phyloP scores from a whole-genome alignment of 345 rosid species.

The Rhizophora apiculata region DNA sequence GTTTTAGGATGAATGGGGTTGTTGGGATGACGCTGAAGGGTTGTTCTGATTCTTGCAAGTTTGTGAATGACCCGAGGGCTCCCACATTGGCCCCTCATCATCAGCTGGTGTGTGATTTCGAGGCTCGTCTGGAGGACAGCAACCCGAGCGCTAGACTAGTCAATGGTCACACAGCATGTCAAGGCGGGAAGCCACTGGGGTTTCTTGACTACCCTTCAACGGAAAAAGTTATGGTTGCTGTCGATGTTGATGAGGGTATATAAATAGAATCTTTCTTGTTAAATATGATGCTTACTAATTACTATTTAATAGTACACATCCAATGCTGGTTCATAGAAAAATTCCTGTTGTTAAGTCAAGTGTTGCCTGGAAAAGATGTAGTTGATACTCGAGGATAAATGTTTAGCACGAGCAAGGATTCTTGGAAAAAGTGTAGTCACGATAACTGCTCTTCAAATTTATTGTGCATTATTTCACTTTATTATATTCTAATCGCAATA shows the following conservation, averaged over 20 bases:
- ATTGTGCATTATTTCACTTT: too few relatives aligned
- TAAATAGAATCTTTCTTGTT: background rate
- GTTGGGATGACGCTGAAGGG: slow-evolving; percentile 40
- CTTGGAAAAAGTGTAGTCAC: too few relatives aligned
- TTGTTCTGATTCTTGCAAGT: slow-evolving; percentile 39
- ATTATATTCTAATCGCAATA: too few relatives aligned
- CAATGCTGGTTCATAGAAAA: too few relatives aligned
- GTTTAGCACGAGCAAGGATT: too few relatives aligned
- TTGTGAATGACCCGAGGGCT: slow-evolving; percentile 36
- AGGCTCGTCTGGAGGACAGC: slow-evolving; percentile 42
- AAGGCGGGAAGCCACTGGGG: slow-evolving; percentile 42
- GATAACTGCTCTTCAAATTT: too few relatives aligned
- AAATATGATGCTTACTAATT: too few relatives aligned
- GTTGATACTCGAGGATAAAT: too few relatives aligned
- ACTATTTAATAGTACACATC: too few relatives aligned
- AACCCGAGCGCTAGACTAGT: slow-evolving; percentile 29
- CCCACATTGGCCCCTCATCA: slow-evolving; percentile 43
- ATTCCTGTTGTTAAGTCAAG: too few relatives aligned
- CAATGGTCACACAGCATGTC: slow-evolving; percentile 37
- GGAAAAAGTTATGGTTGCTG: slow-evolving; percentile 77
- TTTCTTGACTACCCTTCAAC: slow-evolving; percentile 33
- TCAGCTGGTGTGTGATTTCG: slow-evolving; percentile 40
- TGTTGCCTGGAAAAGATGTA: too few relatives aligned
- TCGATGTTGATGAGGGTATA: slow-evolving; percentile 93
- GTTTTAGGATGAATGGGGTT: slow-evolving; percentile 11